Conservation (phyloP, 1,284 basidiomycete species). For the Sparassis latifolia region DNA sequence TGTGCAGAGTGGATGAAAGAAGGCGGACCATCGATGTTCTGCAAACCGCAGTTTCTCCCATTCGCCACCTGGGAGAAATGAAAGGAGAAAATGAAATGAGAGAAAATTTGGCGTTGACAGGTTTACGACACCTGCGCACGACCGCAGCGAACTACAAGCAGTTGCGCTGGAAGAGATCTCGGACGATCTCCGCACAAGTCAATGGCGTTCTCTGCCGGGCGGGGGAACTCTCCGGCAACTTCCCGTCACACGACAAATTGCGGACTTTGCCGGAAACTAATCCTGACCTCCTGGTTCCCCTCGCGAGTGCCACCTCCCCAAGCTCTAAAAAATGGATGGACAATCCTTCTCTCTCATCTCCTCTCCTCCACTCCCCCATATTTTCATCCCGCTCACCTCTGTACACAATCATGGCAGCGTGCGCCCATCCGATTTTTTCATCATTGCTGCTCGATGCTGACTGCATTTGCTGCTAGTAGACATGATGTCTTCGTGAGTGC, state of each 20-base stretch:
- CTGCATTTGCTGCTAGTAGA: constrained; percentile 3
- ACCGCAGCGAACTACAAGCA: too few species aligned
- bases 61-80: too few species aligned
- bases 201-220: neutral
- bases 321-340: constrained; percentile 1
- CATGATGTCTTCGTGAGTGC: constrained; percentile 37
- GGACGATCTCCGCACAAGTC: too few species aligned
- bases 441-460: neutral
- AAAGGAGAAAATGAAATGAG: too few species aligned
- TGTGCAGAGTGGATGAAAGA: too few species aligned
- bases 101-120: too few species aligned
- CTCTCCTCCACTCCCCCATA: neutral
- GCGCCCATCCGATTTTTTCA: neutral
- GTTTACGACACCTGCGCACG: too few species aligned
- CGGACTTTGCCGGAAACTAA: neutral
- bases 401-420: neutral
- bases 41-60: too few species aligned
- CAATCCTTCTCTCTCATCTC: neutral
- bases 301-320: neutral
- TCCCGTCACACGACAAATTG: constrained; percentile 1
- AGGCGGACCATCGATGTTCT: too few species aligned
- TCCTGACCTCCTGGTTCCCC: neutral
- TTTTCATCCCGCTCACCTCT: neutral
- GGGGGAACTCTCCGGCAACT: neutral
- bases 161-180: too few species aligned